These are phyloP conservation scores for Ophiostoma ulmi DNA, from an alignment of 2,329 filamentous ascomycete species.

Conservation along the genomic window DNA sequence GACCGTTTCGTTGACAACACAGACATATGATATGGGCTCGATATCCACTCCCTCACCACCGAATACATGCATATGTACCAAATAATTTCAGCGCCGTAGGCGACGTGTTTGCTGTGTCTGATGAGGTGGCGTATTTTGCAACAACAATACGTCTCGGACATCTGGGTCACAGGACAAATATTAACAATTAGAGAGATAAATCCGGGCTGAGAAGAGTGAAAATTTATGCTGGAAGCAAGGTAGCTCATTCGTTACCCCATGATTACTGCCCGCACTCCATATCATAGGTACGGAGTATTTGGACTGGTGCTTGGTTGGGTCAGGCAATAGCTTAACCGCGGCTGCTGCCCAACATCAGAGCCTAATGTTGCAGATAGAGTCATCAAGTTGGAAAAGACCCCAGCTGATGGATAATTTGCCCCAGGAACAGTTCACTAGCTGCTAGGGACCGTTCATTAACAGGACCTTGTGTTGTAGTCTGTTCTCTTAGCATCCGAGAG, in stretches of 20 bases:
- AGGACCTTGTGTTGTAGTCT: neutral
- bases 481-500: neutral
- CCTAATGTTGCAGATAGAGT: constrained; percentile 1
- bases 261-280: neutral
- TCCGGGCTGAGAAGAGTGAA: neutral
- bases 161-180: neutral
- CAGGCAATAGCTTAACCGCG: neutral
- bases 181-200: neutral
- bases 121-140: too few species aligned
- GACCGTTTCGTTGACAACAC: neutral
- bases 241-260: too few species aligned
- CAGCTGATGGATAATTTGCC: neutral
- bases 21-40: neutral
- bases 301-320: neutral
- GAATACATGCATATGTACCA: neutral
- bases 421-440: constrained; percentile 6
- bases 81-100: neutral
- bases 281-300: neutral
- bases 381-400: neutral
- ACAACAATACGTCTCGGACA: neutral
- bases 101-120: neutral
- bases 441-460: neutral
- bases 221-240: too few species aligned
- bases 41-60: neutral
- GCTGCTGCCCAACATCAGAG: constrained; percentile 7